Percentiles rank a stretch among this genome's conserved stretches.
Evolutionary conservation across 352 stramenopile genomes (phyloP).

Genomic region (Phytophthora brassicae): DNA sequence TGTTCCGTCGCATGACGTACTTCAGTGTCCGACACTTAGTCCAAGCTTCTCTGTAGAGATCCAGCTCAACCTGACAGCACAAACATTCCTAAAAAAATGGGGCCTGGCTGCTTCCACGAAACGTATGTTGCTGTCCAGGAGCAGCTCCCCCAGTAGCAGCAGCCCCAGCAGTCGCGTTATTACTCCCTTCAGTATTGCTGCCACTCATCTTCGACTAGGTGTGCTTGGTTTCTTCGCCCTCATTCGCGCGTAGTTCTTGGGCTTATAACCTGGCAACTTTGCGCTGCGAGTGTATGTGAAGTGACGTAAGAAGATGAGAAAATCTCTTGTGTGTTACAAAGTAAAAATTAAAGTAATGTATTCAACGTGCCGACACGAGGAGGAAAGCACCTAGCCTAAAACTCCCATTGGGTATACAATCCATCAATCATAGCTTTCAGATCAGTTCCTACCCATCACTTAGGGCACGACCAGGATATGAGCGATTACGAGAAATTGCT

Average conservation of each 20-base stretch:
- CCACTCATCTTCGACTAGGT: neutral
- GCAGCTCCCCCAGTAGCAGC: neutral
- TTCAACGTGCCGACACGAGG: too few relatives aligned
- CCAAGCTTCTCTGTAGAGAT: slow-evolving; percentile 8
- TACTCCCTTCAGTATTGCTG: neutral
- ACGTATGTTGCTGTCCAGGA: neutral
- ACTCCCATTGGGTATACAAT: too few relatives aligned
- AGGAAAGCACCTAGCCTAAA: too few relatives aligned
- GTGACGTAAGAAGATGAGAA: too few relatives aligned
- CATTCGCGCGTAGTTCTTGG: neutral
- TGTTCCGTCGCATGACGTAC: neutral
- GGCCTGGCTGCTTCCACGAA: neutral
- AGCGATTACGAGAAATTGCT: too few relatives aligned
- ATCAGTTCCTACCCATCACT: too few relatives aligned
- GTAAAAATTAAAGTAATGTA: too few relatives aligned
- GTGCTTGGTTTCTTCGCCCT: neutral
- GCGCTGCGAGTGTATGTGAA: too few relatives aligned
- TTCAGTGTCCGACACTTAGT: neutral
- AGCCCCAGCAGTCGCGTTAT: neutral
- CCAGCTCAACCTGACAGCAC: slow-evolving; percentile 8
- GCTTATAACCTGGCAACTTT: neutral
- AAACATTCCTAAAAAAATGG: slow-evolving; percentile 7
- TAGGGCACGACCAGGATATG: too few relatives aligned
- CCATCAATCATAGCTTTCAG: too few relatives aligned
- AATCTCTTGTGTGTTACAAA: too few relatives aligned